These are phyloP conservation scores for Fabrea salina DNA, from an alignment of 169 alveolate genomes.

Conservation along the genomic window DNA sequence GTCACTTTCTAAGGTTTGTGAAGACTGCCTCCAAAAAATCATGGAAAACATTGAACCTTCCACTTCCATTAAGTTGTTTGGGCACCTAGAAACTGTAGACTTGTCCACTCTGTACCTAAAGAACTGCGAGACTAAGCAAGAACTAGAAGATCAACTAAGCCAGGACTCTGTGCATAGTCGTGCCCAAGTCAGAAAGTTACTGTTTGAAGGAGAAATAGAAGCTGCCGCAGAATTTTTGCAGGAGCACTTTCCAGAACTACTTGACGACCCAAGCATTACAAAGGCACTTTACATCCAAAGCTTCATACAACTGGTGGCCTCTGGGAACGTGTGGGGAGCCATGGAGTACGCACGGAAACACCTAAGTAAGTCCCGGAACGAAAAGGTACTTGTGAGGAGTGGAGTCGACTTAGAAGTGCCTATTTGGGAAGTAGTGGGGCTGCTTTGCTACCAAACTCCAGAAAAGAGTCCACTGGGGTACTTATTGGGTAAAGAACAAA, in stretches of 20 bases:
- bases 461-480: background rate
- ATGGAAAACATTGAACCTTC: constrained; percentile 21
- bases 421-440: background rate
- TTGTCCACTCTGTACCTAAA: background rate
- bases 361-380: background rate
- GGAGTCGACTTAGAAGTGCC: too few species aligned
- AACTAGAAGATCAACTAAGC: too few species aligned
- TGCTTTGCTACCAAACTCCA: background rate
- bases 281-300: background rate
- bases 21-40: background rate
- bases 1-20: background rate
- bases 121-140: background rate
- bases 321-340: background rate
- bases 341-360: background rate
- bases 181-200: background rate
- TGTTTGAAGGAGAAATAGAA: background rate
- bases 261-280: background rate
- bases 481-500: background rate
- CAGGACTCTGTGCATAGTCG: too few species aligned
- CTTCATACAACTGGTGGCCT: background rate
- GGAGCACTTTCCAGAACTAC: background rate
- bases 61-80: background rate
- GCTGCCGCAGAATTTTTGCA: background rate
- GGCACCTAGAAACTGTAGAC: background rate
- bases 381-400: background rate